Base-by-base conservation (phyloP, 495 filamentous ascomycete species). In the Aspergillus carlsbadensis region DNA sequence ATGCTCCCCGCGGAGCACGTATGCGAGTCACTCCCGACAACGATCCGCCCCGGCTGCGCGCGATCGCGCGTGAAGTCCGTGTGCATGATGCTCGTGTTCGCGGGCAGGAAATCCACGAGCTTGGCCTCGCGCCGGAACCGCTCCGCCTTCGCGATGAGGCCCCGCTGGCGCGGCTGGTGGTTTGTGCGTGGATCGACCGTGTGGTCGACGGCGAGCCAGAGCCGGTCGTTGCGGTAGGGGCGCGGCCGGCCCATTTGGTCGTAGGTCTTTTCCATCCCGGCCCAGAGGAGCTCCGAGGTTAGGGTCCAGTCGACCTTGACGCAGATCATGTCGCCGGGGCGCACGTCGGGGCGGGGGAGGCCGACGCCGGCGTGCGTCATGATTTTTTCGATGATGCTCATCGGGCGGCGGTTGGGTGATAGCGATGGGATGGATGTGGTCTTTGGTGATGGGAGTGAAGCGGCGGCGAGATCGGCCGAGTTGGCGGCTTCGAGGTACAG, bases 131-230 rank as follows among this genome's bases (percentile, higher is more conserved):
- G 49, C 49, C 69, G 65, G 1, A 72, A 72, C 10, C 60, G 54
- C 40, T 78, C 70, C 26, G 63, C 65, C 11, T 53, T 45, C 8
- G 72, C 64, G 42, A 80, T 67, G 29, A 80, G 55, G 1, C 41
- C 60, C 60, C 67, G 63, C 8, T 72, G 62, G 18, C 66, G 58
- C 2, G 77, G 75, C 1, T 52, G 43, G 5, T 70, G 33, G 14
- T 70, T 70, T 1, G 70, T 54, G 0, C 74, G 63, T 0, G 76
- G 77, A 44, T 80, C 72, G 14, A 80, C 74, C 10, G 73, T 62
- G 61, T 80, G 76, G 52, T 80, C 77, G 0, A 69, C 70, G 2
- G 70, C 74, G 6, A 80, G 66, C 77, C 76, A 80, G 52, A 80
- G 71, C 7, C 76, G 65, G 53, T 80, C 76, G 54, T 79, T 80